These are phyloP conservation scores for Rhizopogon rudus DNA, from an alignment of 768 basidiomycete genomes.

Conservation along the genomic window DNA sequence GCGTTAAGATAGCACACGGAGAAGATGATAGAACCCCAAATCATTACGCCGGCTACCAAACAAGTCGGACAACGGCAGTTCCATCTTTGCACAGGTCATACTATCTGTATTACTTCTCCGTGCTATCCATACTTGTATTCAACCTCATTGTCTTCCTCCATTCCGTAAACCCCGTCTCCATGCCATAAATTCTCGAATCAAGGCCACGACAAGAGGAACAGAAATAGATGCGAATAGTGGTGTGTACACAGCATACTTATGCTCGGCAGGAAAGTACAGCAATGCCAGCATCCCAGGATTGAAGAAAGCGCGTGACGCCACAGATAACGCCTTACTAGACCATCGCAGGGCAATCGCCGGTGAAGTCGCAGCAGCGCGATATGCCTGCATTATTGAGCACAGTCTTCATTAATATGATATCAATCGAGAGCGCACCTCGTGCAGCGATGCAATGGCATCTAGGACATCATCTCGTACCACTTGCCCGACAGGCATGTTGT, in stretches of 20 bases:
- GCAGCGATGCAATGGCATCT: conserved; percentile 64
- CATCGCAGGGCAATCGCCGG: conserved; percentile 41
- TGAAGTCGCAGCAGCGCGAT: conserved; percentile 13
- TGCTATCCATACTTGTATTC: neutral
- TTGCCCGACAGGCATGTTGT: conserved; percentile 86
- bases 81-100: neutral
- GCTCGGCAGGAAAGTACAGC: conserved; percentile 96
- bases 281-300: conserved; percentile 94
- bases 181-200: conserved; percentile 63
- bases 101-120: neutral
- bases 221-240: conserved; percentile 90
- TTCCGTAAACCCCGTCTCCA: conserved; percentile 39
- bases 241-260: conserved; percentile 95
- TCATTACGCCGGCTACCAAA: too few relatives aligned
- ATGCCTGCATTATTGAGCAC: conserved; percentile 13
- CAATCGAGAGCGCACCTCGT: conserved; percentile 46
- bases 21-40: too few relatives aligned
- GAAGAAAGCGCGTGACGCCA: conserved; percentile 88
- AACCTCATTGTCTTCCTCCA: conserved; percentile 10
- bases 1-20: too few relatives aligned
- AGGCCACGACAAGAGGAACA: conserved; percentile 74
- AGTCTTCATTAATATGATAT: neutral
- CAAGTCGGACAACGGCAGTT: neutral
- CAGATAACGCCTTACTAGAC: conserved; percentile 57
- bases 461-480: conserved; percentile 72